A percentile compares a stretch with the other conserved stretches of the same genome.
Evolutionary conservation across 2,329 filamentous ascomycete species (phyloP).

Genomic region (Ophiognomonia clavigignenti-juglandacearum): DNA sequence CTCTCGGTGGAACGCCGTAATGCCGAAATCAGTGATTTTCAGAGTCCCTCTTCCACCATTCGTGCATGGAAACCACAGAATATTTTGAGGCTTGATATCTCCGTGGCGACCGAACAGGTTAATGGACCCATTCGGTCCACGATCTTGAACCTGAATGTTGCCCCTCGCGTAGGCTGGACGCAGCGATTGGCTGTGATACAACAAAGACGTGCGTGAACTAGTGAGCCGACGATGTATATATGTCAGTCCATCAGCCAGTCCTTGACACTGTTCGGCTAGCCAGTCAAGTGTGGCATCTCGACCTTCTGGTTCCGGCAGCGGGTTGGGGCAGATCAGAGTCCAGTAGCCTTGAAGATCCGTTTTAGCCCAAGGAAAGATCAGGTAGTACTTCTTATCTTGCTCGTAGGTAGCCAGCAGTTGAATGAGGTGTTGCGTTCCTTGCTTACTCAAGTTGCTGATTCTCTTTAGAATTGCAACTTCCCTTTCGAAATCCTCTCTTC

Average conservation of each 20-base stretch:
- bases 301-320: not conserved
- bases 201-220: not conserved
- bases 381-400: conserved; percentile 3
- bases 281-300: conserved; percentile 1
- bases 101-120: conserved; percentile 6
- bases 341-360: conserved; percentile 14
- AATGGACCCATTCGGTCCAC: too few species aligned
- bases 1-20: not conserved
- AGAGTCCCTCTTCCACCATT: conserved; percentile 1
- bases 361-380: conserved; percentile 20
- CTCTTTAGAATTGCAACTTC: conserved; percentile 18
- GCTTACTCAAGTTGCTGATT: conserved; percentile 14
- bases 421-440: conserved; percentile 15
- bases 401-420: conserved; percentile 18
- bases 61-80: conserved; percentile 3
- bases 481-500: conserved; percentile 7
- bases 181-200: not conserved
- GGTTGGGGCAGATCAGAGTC: not conserved
- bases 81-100: conserved; percentile 4
- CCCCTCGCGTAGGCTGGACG: not conserved
- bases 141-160: not conserved
- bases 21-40: conserved; percentile 6
- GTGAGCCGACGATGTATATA: conserved; percentile 13
- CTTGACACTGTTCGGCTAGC: conserved; percentile 16
- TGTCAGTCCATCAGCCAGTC: conserved; percentile 10